phyloP scores from a whole-genome alignment of 1,284 basidiomycete genomes.

The Leccinum holopus region DNA sequence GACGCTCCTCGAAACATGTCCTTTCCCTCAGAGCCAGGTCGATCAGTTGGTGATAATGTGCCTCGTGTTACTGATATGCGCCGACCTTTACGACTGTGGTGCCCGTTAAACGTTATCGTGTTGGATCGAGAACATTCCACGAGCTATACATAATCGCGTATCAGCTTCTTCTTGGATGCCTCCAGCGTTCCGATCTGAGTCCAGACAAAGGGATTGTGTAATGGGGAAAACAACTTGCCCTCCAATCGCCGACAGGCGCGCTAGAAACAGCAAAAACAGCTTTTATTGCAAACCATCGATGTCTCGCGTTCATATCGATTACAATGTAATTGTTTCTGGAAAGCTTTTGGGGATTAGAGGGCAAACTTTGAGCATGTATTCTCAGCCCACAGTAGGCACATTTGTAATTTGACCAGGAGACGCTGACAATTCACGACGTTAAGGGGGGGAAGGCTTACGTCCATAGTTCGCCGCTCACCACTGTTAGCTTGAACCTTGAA shows the following conservation, averaged over 20 bases:
- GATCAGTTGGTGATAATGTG: background rate
- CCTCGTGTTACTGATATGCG: background rate
- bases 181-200: background rate
- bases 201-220: constrained; percentile 11
- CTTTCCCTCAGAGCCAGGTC: background rate
- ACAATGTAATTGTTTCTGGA: constrained; percentile 15
- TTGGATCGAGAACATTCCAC: background rate
- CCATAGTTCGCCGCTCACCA: constrained; percentile 8
- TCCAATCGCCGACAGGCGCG: constrained; percentile 19
- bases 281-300: constrained; percentile 16
- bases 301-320: constrained; percentile 35
- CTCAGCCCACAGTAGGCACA: constrained; percentile 21
- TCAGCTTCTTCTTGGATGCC: background rate
- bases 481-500: constrained; percentile 12
- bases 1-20: background rate
- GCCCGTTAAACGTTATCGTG: background rate
- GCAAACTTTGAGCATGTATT: background rate
- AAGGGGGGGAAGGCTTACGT: constrained; percentile 13
- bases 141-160: background rate
- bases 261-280: constrained; percentile 1
- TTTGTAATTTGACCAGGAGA: constrained; percentile 3
- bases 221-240: constrained; percentile 9
- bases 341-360: constrained; percentile 13
- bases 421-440: constrained; percentile 2
- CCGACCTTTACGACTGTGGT: background rate